Evolutionary conservation across 768 basidiomycete species (phyloP).

Genomic region (Terana coerulea): DNA sequence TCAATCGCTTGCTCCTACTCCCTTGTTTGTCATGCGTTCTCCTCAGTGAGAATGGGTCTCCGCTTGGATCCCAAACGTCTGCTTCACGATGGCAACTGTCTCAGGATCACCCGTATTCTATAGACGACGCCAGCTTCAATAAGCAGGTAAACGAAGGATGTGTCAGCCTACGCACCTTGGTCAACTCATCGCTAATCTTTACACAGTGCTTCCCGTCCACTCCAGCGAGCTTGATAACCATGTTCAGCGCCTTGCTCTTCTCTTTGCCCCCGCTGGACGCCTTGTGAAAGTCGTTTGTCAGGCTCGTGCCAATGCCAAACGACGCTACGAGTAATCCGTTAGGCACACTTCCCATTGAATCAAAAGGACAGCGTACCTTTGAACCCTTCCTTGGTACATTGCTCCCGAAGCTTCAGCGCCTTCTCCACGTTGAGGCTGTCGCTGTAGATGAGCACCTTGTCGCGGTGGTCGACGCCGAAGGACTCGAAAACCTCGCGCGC

Average conservation of each 20-base stretch:
- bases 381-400: too few relatives aligned
- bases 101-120: conserved; percentile 50
- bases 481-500: conserved; percentile 70
- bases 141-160: not conserved
- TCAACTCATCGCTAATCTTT: conserved; percentile 91
- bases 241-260: conserved; percentile 83
- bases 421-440: conserved; percentile 75
- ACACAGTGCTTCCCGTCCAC: conserved; percentile 76
- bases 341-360: conserved; percentile 2
- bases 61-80: conserved; percentile 32
- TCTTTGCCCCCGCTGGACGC: conserved; percentile 41
- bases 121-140: not conserved
- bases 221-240: conserved; percentile 87
- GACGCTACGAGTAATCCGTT: conserved; percentile 46
- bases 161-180: conserved; percentile 75
- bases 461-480: conserved; percentile 61
- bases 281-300: conserved; percentile 83
- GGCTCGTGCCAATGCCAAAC: conserved; percentile 91
- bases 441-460: conserved; percentile 79
- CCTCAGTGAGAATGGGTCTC: too few relatives aligned
- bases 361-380: conserved; percentile 36
- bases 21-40: too few relatives aligned
- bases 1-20: too few relatives aligned
- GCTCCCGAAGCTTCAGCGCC: conserved; percentile 63
- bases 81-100: conserved; percentile 50